phyloP scores from a whole-genome alignment of 1,284 basidiomycete species.

The Cryptococcus wingfieldii region DNA sequence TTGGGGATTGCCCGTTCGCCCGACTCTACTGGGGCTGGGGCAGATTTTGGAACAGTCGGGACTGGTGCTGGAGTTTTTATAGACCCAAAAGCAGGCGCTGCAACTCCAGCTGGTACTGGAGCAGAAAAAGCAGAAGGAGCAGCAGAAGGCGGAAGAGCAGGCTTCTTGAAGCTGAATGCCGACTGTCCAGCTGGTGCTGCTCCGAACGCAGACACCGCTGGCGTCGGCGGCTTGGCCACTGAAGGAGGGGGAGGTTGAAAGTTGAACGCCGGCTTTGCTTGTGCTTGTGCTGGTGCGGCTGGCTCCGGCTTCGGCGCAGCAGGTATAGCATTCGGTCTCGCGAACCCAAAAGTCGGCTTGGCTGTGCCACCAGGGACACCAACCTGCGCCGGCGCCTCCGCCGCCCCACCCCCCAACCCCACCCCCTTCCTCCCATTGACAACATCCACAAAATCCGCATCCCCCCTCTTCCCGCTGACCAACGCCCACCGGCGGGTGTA shows the following conservation, averaged over 20 bases:
- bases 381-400: neutral
- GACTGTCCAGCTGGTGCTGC: neutral
- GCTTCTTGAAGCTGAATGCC: neutral
- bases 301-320: neutral
- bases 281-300: neutral
- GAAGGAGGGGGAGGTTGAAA: neutral
- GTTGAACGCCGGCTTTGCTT: neutral
- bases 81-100: too few relatives aligned
- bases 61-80: neutral
- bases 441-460: constrained; percentile 62
- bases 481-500: constrained; percentile 60
- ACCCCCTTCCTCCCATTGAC: constrained; percentile 60
- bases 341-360: neutral
- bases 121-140: neutral
- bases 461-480: constrained; percentile 67
- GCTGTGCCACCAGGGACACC: neutral
- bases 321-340: neutral
- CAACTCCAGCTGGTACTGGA: neutral
- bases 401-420: neutral
- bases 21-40: too few relatives aligned
- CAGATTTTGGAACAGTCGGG: too few relatives aligned
- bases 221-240: neutral
- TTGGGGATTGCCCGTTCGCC: too few relatives aligned
- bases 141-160: neutral
- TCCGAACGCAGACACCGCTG: neutral